A percentile compares a stretch with the other conserved stretches of the same genome.
These are phyloP conservation scores for Aspergillus sp. DNA, from an alignment of 2,329 filamentous ascomycete species.

Conservation along the genomic window DNA sequence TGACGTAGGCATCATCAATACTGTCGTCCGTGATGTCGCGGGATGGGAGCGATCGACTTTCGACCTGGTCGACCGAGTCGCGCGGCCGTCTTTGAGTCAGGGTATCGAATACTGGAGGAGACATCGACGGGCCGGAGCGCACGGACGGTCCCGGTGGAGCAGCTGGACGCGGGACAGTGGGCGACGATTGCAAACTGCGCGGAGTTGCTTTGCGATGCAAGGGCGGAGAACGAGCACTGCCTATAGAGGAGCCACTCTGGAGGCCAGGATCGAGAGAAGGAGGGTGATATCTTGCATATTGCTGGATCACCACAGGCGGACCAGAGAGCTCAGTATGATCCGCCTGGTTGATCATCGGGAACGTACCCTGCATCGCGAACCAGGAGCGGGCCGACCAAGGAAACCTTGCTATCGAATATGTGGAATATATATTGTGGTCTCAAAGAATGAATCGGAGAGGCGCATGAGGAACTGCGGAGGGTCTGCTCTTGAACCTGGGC, in stretches of 20 bases:
- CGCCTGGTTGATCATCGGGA: slow-evolving; percentile 35
- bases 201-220: slow-evolving; percentile 44
- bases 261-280: slow-evolving; percentile 39
- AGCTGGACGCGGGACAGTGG: slow-evolving; percentile 36
- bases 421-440: not conserved
- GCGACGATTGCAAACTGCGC: slow-evolving; percentile 45
- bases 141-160: slow-evolving; percentile 31
- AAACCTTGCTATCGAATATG: not conserved
- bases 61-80: slow-evolving; percentile 46
- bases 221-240: slow-evolving; percentile 42
- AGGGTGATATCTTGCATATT: slow-evolving; percentile 43
- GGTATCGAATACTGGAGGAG: slow-evolving; percentile 42
- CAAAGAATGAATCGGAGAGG: not conserved
- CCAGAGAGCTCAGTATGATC: slow-evolving; percentile 32
- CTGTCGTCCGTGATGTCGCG: slow-evolving; percentile 69
- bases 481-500: slow-evolving; percentile 1
- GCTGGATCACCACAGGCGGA: slow-evolving; percentile 39
- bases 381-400: not conserved
- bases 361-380: slow-evolving; percentile 38
- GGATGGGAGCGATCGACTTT: slow-evolving; percentile 64
- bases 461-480: slow-evolving; percentile 15
- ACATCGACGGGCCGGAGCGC: slow-evolving; percentile 46
- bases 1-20: slow-evolving; percentile 80
- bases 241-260: slow-evolving; percentile 43
- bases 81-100: slow-evolving; percentile 34